Conservation (phyloP, 306 rosid genomes). For the Begonia masoniana region DNA sequence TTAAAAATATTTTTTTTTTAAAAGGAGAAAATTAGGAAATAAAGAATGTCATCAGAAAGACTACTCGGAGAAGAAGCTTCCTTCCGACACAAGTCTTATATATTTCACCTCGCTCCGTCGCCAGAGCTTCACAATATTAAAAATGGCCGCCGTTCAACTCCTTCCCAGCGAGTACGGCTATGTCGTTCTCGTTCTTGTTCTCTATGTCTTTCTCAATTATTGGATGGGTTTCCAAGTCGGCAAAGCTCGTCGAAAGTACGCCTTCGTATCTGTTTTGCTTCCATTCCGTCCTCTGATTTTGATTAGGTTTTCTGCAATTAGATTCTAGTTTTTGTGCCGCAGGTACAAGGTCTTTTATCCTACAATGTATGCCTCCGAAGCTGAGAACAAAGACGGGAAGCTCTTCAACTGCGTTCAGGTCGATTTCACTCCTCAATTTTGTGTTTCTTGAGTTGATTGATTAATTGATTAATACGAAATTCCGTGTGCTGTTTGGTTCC, state of each 20-base stretch:
- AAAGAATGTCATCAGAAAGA: no score
- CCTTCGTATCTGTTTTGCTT: neutral
- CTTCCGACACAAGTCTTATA: no score
- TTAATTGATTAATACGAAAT: neutral
- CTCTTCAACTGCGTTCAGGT: constrained; percentile 77
- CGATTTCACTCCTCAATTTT: neutral
- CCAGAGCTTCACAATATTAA: neutral
- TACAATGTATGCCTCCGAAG: constrained; percentile 55
- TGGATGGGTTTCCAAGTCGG: constrained; percentile 52
- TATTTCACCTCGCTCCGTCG: neutral
- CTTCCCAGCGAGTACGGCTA: constrained; percentile 63
- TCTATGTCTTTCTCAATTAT: constrained; percentile 53
- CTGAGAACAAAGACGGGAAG: constrained; percentile 74
- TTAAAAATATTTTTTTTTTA: no score
- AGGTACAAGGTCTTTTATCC: constrained; percentile 66
- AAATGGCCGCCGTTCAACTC: constrained; percentile 30
- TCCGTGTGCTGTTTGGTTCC: neutral
- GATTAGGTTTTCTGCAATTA: no score
- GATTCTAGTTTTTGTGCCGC: neutral
- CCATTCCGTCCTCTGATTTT: neutral
- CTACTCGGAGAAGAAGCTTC: no score
- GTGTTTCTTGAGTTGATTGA: neutral
- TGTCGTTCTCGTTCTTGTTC: constrained; percentile 48
- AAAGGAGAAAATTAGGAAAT: neutral
- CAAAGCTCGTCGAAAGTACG: constrained; percentile 48